A percentile compares a stretch with the other conserved stretches of the same genome.
Conservation (phyloP, 2,329 filamentous ascomycete genomes). For the Ambrosiella cleistominuta region DNA sequence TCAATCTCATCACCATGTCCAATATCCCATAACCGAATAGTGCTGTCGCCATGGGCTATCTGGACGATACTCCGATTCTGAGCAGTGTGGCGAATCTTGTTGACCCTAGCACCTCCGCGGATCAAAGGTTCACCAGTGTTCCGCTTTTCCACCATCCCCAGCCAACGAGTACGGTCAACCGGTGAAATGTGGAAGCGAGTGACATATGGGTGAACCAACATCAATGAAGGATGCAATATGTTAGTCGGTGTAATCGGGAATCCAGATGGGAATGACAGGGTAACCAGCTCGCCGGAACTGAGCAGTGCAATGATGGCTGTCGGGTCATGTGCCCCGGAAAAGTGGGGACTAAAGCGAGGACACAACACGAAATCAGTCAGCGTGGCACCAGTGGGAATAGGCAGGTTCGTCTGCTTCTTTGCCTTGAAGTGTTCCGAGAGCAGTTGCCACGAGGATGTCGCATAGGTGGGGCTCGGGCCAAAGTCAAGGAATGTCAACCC, state of each 20-base stretch:
- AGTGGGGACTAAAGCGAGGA: slow-evolving; percentile 69
- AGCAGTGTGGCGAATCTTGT: slow-evolving; percentile 53
- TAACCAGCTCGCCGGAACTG: slow-evolving; percentile 74
- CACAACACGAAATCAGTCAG: slow-evolving; percentile 69
- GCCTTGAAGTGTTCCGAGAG: slow-evolving; percentile 62
- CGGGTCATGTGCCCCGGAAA: slow-evolving; percentile 74
- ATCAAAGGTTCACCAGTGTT: slow-evolving; percentile 62
- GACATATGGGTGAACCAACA: slow-evolving; percentile 80
- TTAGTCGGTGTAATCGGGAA: slow-evolving; percentile 85
- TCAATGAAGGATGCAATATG: slow-evolving; percentile 72
- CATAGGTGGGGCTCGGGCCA: slow-evolving; percentile 73
- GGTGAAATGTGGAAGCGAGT: slow-evolving; percentile 53
- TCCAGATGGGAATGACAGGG: slow-evolving; percentile 80
- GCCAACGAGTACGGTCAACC: slow-evolving; percentile 65
- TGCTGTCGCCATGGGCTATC: slow-evolving; percentile 78
- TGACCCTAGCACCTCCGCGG: slow-evolving; percentile 58
- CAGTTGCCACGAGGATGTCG: slow-evolving; percentile 77
- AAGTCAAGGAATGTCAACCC: slow-evolving; percentile 81
- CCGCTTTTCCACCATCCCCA: slow-evolving; percentile 75
- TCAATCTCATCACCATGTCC: slow-evolving; percentile 89
- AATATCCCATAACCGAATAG: slow-evolving; percentile 80
- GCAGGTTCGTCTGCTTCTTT: slow-evolving; percentile 54
- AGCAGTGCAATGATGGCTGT: slow-evolving; percentile 67
- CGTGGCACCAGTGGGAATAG: slow-evolving; percentile 59
- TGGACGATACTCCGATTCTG: slow-evolving; percentile 73